Base-by-base conservation (phyloP, 164 flowering plant species). In the Buxus sempervirens region DNA sequence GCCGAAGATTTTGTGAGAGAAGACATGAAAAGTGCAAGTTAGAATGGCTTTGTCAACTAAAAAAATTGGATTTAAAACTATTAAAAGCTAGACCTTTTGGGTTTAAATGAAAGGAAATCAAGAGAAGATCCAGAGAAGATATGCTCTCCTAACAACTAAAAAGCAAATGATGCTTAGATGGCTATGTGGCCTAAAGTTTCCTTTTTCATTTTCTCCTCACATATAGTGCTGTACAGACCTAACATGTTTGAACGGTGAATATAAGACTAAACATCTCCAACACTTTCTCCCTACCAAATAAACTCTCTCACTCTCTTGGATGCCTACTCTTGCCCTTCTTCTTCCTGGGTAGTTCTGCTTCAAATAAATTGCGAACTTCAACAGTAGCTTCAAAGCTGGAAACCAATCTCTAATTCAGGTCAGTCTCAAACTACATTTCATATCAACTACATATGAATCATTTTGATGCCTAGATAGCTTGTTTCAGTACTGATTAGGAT, bases 111-210 rank as follows among this genome's bases (percentile, higher is more conserved):
- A 28, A 62, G 53, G 65, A 41, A 21, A 21, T 62, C 65, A 3
- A 22, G 53, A 42, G 27, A 42, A 21, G 65, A 62, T 62, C 18
- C 27, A 23, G 51, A 15, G 18, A 20, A 58, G 53, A 42, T 41
- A 62, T 38, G 49, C 19, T 62, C 26, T 36, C 3, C 0, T 55
- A 55, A 55, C 58, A 15, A 14, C 9, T 55, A 57, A 25, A 26
- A 15, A n/a, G 28, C 60, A 23, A 9, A 26, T 57, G 60, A 57
- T 57, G 60, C 54, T 62, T n/a, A 38, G 51, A 45, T 62, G 64
- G 38, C 64, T 62, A 21, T 8, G 19, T 15, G 64, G 22, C 24
- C 26, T 41, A 23, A 22, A 9, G 4, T 21, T 41, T 38, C 19
- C 18, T 61, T 16, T 62, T 20, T 38, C 0, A 4, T 21, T 6